phyloP scores from a whole-genome alignment of 1,284 basidiomycete species.

The Ustilago tritici region DNA sequence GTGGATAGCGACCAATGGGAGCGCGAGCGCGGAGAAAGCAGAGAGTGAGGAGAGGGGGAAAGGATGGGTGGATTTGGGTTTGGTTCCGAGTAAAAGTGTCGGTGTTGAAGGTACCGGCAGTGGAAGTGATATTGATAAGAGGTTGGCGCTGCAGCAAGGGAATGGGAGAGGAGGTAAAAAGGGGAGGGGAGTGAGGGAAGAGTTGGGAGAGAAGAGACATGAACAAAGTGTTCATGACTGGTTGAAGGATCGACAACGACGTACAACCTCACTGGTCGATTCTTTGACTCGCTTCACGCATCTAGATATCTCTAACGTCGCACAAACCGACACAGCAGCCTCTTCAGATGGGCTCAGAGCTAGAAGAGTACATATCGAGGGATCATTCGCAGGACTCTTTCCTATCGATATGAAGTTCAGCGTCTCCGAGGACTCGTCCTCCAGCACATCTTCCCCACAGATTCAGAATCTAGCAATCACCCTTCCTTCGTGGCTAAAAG shows the following conservation, averaged over 20 bases:
- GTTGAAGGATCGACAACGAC: slow-evolving; percentile 22
- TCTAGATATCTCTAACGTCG: slow-evolving; percentile 25
- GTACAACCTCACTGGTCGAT: slow-evolving; percentile 14
- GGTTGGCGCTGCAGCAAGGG: background rate
- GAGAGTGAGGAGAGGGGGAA: background rate
- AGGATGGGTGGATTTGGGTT: slow-evolving; percentile 1
- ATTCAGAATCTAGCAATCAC: slow-evolving; percentile 13
- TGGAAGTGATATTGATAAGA: slow-evolving; percentile 34
- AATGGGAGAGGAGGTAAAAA: background rate
- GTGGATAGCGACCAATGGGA: background rate
- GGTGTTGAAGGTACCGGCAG: slow-evolving; percentile 39
- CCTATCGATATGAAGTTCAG: slow-evolving; percentile 19
- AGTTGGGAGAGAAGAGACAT: background rate
- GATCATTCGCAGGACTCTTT: slow-evolving; percentile 21
- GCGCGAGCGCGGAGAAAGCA: too few species aligned
- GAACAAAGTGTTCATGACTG: slow-evolving; percentile 10
- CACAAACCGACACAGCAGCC: slow-evolving; percentile 6
- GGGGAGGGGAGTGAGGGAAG: background rate
- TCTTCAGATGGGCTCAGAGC: background rate
- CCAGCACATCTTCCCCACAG: slow-evolving; percentile 11
- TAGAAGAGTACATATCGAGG: slow-evolving; percentile 6
- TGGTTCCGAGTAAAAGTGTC: slow-evolving; percentile 34
- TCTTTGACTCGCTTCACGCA: slow-evolving; percentile 12
- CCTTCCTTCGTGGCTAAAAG: slow-evolving; percentile 20
- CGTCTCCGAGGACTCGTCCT: slow-evolving; percentile 11